Evolutionary conservation across 768 basidiomycete species (phyloP).

Genomic region (Pisolithus microcarpus): DNA sequence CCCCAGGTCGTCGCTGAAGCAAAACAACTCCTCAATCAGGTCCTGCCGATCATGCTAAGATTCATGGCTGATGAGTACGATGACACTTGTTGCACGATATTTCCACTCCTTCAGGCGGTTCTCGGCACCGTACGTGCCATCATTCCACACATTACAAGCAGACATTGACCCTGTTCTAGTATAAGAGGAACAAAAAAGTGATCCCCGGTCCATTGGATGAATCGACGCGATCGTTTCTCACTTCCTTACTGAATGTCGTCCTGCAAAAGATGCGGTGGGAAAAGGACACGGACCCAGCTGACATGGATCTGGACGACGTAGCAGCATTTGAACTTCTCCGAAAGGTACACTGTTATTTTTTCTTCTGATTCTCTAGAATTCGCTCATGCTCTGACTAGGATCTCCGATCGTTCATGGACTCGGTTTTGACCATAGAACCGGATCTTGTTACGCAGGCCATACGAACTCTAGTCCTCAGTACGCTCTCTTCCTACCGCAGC

Average conservation of each 20-base stretch:
- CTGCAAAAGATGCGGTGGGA: slow-evolving; percentile 91
- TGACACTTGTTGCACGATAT: slow-evolving; percentile 81
- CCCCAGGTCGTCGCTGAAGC: slow-evolving; percentile 62
- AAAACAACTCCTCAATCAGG: slow-evolving; percentile 50
- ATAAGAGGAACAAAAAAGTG: slow-evolving; percentile 66
- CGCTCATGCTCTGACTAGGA: slow-evolving; percentile 46
- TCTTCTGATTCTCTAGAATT: slow-evolving; percentile 2
- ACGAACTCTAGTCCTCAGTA: slow-evolving; percentile 62
- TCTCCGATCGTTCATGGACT: slow-evolving; percentile 79
- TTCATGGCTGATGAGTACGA: slow-evolving; percentile 90
- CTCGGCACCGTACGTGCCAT: slow-evolving; percentile 55
- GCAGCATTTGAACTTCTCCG: slow-evolving; percentile 79
- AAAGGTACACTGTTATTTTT: slow-evolving; percentile 44
- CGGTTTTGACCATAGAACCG: slow-evolving; percentile 78
- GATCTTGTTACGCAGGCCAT: slow-evolving; percentile 77
- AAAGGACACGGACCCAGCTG: slow-evolving; percentile 66
- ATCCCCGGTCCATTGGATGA: slow-evolving; percentile 58
- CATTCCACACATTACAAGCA: background rate
- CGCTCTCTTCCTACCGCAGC: slow-evolving; percentile 58
- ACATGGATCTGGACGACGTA: slow-evolving; percentile 83
- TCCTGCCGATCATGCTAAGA: slow-evolving; percentile 75
- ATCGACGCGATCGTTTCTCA: slow-evolving; percentile 67
- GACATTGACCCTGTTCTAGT: slow-evolving; percentile 39
- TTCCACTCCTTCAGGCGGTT: slow-evolving; percentile 70
- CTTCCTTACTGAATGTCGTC: slow-evolving; percentile 68